Evolutionary conservation across 139 green algal genomes (phyloP).

Genomic region (Chlamydomonas schloesseri): DNA sequence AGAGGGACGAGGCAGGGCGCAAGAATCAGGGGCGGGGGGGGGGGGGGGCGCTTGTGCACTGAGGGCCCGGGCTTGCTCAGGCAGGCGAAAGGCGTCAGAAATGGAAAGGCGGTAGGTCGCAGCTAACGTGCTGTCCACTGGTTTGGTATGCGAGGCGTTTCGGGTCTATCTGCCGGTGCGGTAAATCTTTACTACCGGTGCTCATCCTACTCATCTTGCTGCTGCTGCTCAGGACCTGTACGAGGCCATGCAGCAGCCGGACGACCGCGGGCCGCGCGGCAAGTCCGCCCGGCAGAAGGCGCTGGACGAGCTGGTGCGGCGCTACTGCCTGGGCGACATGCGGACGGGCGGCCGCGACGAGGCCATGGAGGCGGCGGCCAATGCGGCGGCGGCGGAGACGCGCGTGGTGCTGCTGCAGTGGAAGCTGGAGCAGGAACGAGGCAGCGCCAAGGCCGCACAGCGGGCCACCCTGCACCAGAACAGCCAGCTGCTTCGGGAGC

Average conservation of each 20-base stretch:
- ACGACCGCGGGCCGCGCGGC: slow-evolving; percentile 11
- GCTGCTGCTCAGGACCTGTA: slow-evolving; percentile 11
- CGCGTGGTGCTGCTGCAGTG: slow-evolving; percentile 41
- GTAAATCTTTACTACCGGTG: too few relatives aligned
- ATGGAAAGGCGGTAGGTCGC: too few relatives aligned
- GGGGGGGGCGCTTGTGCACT: too few relatives aligned
- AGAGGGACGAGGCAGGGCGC: too few relatives aligned
- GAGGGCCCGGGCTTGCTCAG: too few relatives aligned
- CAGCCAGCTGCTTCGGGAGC: slow-evolving; percentile 52
- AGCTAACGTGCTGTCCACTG: too few relatives aligned
- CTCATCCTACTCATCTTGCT: neutral
- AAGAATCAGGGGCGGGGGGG: too few relatives aligned
- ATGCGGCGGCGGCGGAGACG: slow-evolving; percentile 39
- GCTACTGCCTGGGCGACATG: slow-evolving; percentile 35
- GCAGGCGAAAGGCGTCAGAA: too few relatives aligned
- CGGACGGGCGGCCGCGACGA: neutral
- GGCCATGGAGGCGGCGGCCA: neutral
- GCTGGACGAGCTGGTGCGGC: slow-evolving; percentile 35
- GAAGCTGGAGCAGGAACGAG: slow-evolving; percentile 32
- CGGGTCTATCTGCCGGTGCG: too few relatives aligned
- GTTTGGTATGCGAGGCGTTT: too few relatives aligned
- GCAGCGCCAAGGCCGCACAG: neutral
- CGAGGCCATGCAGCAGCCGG: slow-evolving; percentile 39
- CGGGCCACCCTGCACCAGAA: slow-evolving; percentile 31
- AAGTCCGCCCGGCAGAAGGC: slow-evolving; percentile 10